Evolutionary conservation across 257 asterid genomes (phyloP).

Genomic region (Petunia axillaris): DNA sequence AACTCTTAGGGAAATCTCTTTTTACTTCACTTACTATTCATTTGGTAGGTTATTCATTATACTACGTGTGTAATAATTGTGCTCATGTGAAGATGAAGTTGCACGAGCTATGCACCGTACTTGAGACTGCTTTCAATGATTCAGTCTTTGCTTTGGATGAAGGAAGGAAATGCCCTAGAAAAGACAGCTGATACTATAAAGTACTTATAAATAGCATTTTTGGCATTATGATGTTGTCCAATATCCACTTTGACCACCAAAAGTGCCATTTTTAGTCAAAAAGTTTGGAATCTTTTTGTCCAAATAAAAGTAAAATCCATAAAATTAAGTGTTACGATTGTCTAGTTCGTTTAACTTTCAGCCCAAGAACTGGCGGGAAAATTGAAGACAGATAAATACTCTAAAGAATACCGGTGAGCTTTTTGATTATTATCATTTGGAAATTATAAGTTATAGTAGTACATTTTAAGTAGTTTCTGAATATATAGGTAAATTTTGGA

Average conservation of each 20-base stretch:
- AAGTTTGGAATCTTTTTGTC: background rate
- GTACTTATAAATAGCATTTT: background rate
- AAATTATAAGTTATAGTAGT: too few relatives aligned
- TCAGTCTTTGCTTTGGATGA: background rate
- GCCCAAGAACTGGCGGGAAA: background rate
- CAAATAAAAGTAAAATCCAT: background rate
- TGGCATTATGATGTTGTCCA: background rate
- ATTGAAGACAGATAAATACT: too few relatives aligned
- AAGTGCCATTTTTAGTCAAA: background rate
- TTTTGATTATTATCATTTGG: too few relatives aligned
- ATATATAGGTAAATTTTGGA: too few relatives aligned
- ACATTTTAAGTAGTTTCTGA: too few relatives aligned
- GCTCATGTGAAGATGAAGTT: background rate
- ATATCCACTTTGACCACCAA: background rate
- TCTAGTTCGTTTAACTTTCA: background rate
- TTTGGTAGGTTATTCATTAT: background rate
- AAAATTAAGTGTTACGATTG: too few relatives aligned
- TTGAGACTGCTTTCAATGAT: background rate
- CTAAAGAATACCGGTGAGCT: too few relatives aligned
- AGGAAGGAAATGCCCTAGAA: background rate
- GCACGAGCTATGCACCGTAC: conserved; percentile 4
- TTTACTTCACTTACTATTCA: background rate
- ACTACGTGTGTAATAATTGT: background rate
- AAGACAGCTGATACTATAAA: background rate
- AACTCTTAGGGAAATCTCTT: too few relatives aligned